Evolutionary conservation across 148 eudicot species (phyloP).

Genomic region (Amaranthus hypochondriacus): DNA sequence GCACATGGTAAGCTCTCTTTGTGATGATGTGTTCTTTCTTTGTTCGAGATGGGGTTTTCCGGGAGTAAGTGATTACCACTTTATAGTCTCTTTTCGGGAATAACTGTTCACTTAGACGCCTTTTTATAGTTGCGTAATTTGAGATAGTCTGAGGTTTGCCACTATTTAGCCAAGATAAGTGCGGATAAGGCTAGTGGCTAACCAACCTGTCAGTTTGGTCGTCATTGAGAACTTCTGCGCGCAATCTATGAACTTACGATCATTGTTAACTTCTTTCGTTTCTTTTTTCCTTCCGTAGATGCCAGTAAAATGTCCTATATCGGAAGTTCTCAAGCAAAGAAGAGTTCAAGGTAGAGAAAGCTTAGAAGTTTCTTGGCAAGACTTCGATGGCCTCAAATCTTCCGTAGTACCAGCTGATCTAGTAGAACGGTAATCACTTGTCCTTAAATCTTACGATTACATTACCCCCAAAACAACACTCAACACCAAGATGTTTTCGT

Average conservation of each 20-base stretch:
- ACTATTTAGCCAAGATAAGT: no score
- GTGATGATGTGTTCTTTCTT: not conserved
- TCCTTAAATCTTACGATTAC: not conserved
- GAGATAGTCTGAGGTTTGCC: not conserved
- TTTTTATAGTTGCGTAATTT: not conserved
- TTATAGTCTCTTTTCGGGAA: not conserved
- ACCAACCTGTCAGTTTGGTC: not conserved
- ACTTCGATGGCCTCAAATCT: slow-evolving; percentile 52
- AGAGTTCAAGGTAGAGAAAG: slow-evolving; percentile 58
- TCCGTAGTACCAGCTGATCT: slow-evolving; percentile 83
- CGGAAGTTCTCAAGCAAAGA: slow-evolving; percentile 63
- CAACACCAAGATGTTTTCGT: not conserved
- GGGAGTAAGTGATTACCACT: not conserved
- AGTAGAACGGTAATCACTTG: slow-evolving; percentile 52
- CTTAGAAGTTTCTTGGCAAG: slow-evolving; percentile 84
- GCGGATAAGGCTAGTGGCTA: not conserved
- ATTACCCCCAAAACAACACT: not conserved
- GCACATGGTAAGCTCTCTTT: slow-evolving; percentile 43
- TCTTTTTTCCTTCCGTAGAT: slow-evolving; percentile 38
- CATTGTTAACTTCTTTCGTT: not conserved
- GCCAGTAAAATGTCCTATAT: slow-evolving; percentile 76
- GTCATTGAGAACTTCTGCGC: not conserved
- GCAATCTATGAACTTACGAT: not conserved
- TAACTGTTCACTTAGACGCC: not conserved
- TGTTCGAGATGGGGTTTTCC: not conserved